Conservation (phyloP, 441 rosid genomes). For the Pelargonium cotyledonis region DNA sequence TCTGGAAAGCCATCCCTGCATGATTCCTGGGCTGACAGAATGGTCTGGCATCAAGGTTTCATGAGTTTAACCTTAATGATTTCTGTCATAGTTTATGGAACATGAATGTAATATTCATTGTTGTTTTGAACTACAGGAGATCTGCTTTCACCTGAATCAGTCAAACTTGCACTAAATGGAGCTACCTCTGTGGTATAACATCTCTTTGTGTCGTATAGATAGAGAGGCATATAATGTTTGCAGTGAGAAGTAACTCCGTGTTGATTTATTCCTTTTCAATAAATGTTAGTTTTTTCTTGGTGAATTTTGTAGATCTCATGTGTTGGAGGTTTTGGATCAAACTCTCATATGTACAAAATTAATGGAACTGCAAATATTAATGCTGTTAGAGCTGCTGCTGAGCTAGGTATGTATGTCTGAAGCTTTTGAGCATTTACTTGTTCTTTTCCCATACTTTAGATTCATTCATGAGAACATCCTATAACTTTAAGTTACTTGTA, state of each 20-base stretch:
- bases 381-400: conserved; percentile 85
- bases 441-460: not conserved
- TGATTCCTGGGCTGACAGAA: conserved; percentile 35
- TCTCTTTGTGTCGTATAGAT: conserved; percentile 5
- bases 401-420: conserved; percentile 49
- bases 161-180: conserved; percentile 38
- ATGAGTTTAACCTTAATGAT: not conserved
- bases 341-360: conserved; percentile 82
- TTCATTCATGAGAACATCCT: not conserved
- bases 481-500: not conserved
- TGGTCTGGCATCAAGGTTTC: conserved; percentile 39
- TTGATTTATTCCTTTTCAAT: not conserved
- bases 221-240: not conserved
- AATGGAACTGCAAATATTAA: conserved; percentile 93
- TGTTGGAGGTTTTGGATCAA: conserved; percentile 46
- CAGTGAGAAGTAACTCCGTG: not conserved
- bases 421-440: not conserved
- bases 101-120: not conserved
- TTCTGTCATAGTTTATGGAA: not conserved
- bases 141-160: conserved; percentile 36
- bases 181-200: conserved; percentile 32
- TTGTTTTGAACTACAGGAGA: conserved; percentile 30
- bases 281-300: not conserved
- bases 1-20: conserved; percentile 38
- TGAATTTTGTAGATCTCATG: conserved; percentile 36